Percentiles rank a stretch among this genome's conserved stretches.
phyloP scores from a whole-genome alignment of 139 green algal species.

The Desmodesmus armatus region DNA sequence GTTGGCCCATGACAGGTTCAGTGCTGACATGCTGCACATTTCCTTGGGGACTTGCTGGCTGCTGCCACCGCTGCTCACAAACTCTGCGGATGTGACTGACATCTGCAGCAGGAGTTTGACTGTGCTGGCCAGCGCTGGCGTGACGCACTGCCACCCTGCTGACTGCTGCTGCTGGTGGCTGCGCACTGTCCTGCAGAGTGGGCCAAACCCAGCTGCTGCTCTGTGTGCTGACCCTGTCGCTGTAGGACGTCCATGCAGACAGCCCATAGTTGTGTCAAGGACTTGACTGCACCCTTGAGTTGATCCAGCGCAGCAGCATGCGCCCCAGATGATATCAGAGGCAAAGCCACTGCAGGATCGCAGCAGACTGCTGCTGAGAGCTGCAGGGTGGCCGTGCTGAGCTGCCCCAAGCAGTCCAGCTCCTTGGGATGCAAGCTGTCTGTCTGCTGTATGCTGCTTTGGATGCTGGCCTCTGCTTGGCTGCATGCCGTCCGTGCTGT shows the following conservation, averaged over 20 bases:
- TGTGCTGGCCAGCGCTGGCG: not conserved
- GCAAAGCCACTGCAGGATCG: not conserved
- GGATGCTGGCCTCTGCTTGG: too few relatives aligned
- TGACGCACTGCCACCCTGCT: not conserved
- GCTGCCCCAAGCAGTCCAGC: not conserved
- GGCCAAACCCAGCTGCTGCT: not conserved
- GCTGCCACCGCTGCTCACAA: not conserved
- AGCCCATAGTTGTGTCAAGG: not conserved
- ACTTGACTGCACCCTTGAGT: constrained; percentile 17
- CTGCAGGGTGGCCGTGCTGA: constrained; percentile 6
- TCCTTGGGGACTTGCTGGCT: constrained; percentile 25
- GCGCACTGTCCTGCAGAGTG: too few relatives aligned
- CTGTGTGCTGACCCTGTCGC: constrained; percentile 3
- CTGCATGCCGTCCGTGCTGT: too few relatives aligned
- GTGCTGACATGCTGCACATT: constrained; percentile 27
- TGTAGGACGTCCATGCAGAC: too few relatives aligned
- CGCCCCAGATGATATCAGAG: constrained; percentile 12
- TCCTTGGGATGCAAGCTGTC: not conserved
- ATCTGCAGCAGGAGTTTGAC: constrained; percentile 10
- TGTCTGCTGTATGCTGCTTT: not conserved
- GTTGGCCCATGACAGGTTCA: constrained; percentile 36
- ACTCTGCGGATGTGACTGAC: not conserved
- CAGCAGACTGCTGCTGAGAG: constrained; percentile 10
- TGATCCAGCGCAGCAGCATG: constrained; percentile 18
- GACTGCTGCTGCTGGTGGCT: not conserved